Evolutionary conservation across 1,284 basidiomycete species (phyloP).

Genomic region (Rhodotorula mucilaginosa): DNA sequence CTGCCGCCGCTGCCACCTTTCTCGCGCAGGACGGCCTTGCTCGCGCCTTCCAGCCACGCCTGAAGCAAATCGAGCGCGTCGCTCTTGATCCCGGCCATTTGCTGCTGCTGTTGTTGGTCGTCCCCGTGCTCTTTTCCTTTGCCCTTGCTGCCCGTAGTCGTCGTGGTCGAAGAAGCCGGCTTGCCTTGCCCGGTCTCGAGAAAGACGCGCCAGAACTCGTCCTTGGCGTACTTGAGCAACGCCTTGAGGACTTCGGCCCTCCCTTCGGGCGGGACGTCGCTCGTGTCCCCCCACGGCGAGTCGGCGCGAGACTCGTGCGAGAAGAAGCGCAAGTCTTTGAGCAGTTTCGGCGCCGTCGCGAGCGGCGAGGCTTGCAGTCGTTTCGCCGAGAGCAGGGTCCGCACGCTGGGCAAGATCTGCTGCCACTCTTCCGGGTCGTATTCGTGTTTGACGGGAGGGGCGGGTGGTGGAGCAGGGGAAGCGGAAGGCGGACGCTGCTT

Average conservation of each 20-base stretch:
- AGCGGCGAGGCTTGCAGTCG: constrained; percentile 10
- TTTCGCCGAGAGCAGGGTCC: background rate
- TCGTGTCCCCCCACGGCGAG: constrained; percentile 28
- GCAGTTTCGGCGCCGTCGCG: constrained; percentile 18
- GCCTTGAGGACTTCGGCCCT: constrained; percentile 14
- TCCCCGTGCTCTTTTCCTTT: constrained; percentile 11
- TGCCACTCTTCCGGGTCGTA: constrained; percentile 7
- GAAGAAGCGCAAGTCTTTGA: constrained; percentile 14
- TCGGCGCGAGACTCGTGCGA: background rate
- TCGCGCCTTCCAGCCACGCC: constrained; percentile 25
- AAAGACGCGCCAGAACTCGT: constrained; percentile 23
- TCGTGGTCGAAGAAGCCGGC: too few relatives aligned
- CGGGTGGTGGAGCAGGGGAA: background rate
- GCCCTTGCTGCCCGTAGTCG: background rate
- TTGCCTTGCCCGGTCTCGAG: constrained; percentile 5
- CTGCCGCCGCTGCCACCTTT: background rate
- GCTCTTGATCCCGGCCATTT: background rate
- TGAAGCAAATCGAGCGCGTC: constrained; percentile 14
- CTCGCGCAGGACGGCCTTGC: background rate
- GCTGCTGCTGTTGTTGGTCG: background rate
- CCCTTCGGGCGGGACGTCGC: constrained; percentile 33
- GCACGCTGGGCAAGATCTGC: constrained; percentile 9
- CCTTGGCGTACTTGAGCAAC: constrained; percentile 5
- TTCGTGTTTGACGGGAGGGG: background rate
- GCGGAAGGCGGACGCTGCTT: constrained; percentile 3